Percentiles rank a stretch among this genome's conserved stretches.
phyloP scores from a whole-genome alignment of 371 early-diverging fungal genomes.

The Rhizopus sp. region DNA sequence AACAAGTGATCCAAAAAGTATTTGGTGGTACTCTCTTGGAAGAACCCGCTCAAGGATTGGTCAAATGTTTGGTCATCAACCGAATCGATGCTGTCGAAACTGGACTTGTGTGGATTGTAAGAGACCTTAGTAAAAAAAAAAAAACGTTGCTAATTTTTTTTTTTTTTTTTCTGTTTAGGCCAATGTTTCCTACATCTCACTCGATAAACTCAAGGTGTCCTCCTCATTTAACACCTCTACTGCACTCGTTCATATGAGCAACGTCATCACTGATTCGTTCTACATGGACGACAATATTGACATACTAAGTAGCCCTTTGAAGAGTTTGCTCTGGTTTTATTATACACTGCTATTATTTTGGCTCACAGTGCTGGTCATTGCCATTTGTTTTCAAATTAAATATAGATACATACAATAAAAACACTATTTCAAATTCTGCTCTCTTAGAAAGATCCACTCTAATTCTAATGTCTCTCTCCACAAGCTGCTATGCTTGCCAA shows the following conservation, averaged over 20 bases:
- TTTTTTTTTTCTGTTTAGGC: constrained; percentile 16
- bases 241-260: too few species aligned
- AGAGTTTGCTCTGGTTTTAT: constrained; percentile 15
- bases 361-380: constrained; percentile 16
- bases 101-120: constrained; percentile 48
- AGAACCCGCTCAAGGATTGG: constrained; percentile 29
- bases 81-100: constrained; percentile 40
- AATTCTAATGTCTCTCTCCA: constrained; percentile 51
- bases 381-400: constrained; percentile 15
- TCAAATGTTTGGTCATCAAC: constrained; percentile 33
- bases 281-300: too few species aligned
- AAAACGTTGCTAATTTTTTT: background rate
- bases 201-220: too few species aligned
- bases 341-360: constrained; percentile 17
- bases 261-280: too few species aligned
- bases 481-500: constrained; percentile 41
- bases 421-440: constrained; percentile 36
- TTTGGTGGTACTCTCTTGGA: constrained; percentile 40
- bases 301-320: too few species aligned
- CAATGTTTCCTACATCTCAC: constrained; percentile 7
- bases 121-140: constrained; percentile 13
- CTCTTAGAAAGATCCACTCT: constrained; percentile 50
- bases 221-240: too few species aligned
- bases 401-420: constrained; percentile 3
- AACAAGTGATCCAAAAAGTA: constrained; percentile 13